These are phyloP conservation scores for Orbilia javanica DNA, from an alignment of 2,329 filamentous ascomycete genomes.

Conservation along the genomic window DNA sequence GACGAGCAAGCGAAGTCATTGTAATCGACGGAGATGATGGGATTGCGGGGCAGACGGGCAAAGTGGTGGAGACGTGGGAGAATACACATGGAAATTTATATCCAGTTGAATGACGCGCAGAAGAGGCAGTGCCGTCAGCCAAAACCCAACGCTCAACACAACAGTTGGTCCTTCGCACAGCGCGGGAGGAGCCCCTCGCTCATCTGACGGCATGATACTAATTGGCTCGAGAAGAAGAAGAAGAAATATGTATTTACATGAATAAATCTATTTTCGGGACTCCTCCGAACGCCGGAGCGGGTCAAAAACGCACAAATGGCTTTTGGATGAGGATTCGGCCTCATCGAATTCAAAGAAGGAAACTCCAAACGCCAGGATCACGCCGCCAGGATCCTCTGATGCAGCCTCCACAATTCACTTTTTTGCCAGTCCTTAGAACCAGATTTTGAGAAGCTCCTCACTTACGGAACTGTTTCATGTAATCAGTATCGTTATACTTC, in stretches of 20 bases:
- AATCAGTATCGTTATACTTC: background rate
- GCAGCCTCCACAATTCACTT: background rate
- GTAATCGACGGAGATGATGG: background rate
- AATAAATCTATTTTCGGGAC: background rate
- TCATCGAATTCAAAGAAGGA: conserved; percentile 4
- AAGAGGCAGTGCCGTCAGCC: conserved; percentile 4
- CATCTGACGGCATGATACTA: background rate
- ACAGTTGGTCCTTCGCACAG: background rate
- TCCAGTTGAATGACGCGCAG: conserved; percentile 27
- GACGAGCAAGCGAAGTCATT: conserved; percentile 37
- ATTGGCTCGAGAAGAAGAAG: too few species aligned
- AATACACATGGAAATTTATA: conserved; percentile 22
- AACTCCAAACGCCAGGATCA: conserved; percentile 26
- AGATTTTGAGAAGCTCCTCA: conserved; percentile 53
- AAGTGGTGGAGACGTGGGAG: background rate
- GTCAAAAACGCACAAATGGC: conserved; percentile 9
- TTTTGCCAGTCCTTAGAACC: conserved; percentile 31
- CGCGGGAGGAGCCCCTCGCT: background rate
- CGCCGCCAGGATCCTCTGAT: background rate
- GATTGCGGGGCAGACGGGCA: background rate
- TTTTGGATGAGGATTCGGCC: conserved; percentile 9
- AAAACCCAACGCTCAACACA: conserved; percentile 39
- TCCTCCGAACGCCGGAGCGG: conserved; percentile 1
- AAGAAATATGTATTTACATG: background rate
- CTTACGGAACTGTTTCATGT: conserved; percentile 36